Evolutionary conservation across 1,139 yeast genomes (phyloP).

Genomic region (Fermentozyma sake): DNA sequence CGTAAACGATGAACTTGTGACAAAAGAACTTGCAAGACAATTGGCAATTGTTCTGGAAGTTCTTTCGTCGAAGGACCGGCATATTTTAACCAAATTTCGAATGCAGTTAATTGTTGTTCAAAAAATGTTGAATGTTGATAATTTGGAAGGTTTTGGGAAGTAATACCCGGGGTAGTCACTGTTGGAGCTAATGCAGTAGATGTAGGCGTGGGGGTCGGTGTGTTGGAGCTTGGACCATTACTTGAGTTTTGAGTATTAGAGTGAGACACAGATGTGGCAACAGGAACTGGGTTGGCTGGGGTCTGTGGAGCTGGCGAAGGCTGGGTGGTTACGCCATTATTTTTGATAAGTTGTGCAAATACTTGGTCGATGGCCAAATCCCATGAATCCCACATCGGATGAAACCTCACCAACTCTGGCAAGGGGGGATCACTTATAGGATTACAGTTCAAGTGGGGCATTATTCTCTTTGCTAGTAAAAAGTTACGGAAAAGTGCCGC

Average conservation of each 20-base stretch:
- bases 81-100: constrained; percentile 92
- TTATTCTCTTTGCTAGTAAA: constrained; percentile 82
- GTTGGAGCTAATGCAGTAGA: constrained; percentile 13
- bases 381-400: constrained; percentile 99
- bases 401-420: constrained; percentile 75
- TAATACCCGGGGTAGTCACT: constrained; percentile 9
- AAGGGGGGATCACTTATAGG: constrained; percentile 93
- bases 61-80: constrained; percentile 74
- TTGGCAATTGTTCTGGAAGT: constrained; percentile 94
- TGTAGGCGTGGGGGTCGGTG: constrained; percentile 1
- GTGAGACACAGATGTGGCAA: constrained; percentile 2
- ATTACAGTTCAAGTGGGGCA: constrained; percentile 92
- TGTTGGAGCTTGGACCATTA: too few relatives aligned
- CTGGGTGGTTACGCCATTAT: constrained; percentile 13
- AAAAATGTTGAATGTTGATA: constrained; percentile 92
- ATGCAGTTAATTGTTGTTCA: constrained; percentile 93
- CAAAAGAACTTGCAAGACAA: constrained; percentile 83
- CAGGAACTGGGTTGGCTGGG: background rate
- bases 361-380: constrained; percentile 96
- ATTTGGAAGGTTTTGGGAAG: constrained; percentile 30
- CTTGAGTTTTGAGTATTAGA: too few relatives aligned
- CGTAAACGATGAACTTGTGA: constrained; percentile 93
- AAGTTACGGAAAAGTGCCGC: constrained; percentile 95
- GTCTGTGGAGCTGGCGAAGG: constrained; percentile 6
- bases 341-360: constrained; percentile 59